Evolutionary conservation across 768 basidiomycete species (phyloP), one percentile per base, ranked within the genome.

Genomic region (Collybiopsis confluens): DNA sequence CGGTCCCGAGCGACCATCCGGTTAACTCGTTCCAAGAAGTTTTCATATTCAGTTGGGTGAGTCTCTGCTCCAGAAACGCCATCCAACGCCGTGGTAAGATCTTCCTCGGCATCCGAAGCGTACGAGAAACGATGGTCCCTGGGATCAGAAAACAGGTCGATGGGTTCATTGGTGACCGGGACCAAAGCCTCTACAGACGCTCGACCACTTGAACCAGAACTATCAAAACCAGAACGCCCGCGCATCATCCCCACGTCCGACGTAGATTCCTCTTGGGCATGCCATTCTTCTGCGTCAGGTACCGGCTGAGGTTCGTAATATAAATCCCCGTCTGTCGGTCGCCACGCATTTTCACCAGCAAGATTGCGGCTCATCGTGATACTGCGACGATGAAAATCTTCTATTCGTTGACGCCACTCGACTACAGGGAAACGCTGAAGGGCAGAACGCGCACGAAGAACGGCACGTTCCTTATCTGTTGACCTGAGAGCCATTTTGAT

Each of bases 361-460:
- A 82, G 21, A 27, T 70, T 67, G 49, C 94, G 86, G 63, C 88
- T 93, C 4, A 73, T 72, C 23, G 67, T 69, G 65, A 97, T 93
- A 63, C 86, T 89, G 57, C 93, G 86, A 56, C 80, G 82, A 66
- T 97, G 94, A 78, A 96, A 90, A 68, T 97, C 94, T 71, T 97
- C 94, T 77, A 86, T 90, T 44, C 91, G 83, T 66, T 97, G 94
- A 64, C 94, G 89, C 94, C 94, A 97, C 72, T 97, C 93, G 28
- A 97, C 90, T 54, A 97, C 94, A 6, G 94, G 94, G 89, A 97
- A 97, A 64, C 94, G 90, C 64, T 96, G 94, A 3, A 97, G 81
- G n/a, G 94, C 94, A n/a, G 94, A 97, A 42, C 94, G 83, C 41
- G 94, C 94, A 65, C 93, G 90, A 21, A 97, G 80, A 62, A 97